Percentiles rank a stretch among this genome's conserved stretches.
phyloP scores from a whole-genome alignment of 75 land plant species.

The Chamaecyparis obtusa region DNA sequence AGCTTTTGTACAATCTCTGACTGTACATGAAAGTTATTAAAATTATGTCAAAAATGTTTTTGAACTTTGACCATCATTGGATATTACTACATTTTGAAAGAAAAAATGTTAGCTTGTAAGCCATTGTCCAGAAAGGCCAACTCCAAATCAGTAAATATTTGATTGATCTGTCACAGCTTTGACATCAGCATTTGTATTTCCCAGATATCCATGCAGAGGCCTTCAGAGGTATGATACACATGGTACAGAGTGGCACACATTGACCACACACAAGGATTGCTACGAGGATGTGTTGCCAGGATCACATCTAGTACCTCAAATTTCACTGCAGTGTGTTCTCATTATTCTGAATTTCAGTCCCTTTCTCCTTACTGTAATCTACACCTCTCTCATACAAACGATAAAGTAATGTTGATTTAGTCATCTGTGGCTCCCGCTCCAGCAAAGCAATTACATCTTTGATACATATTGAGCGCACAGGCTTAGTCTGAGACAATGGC shows the following conservation, averaged over 20 bases:
- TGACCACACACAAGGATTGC: neutral
- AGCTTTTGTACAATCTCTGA: neutral
- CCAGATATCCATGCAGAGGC: neutral
- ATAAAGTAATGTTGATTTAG: conserved; percentile 64
- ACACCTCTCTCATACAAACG: conserved; percentile 54
- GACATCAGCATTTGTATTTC: neutral
- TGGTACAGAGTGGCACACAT: neutral
- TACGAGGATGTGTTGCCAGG: neutral
- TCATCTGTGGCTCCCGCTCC: conserved; percentile 86
- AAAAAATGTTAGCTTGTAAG: neutral
- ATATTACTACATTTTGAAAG: neutral
- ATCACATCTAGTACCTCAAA: neutral
- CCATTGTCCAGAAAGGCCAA: neutral
- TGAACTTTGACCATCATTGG: neutral
- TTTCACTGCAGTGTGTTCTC: conserved; percentile 1
- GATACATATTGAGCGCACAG: conserved; percentile 43
- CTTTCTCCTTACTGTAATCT: neutral
- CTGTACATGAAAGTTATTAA: no score
- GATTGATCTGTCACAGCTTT: neutral
- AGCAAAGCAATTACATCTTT: conserved; percentile 84
- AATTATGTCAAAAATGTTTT: neutral
- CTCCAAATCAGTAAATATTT: neutral
- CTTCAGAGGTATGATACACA: neutral
- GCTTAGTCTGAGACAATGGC: conserved; percentile 20
- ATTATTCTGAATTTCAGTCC: conserved; percentile 2